phyloP scores from a whole-genome alignment of 2,329 filamentous ascomycete species.

The Colletotrichum tropicicola region DNA sequence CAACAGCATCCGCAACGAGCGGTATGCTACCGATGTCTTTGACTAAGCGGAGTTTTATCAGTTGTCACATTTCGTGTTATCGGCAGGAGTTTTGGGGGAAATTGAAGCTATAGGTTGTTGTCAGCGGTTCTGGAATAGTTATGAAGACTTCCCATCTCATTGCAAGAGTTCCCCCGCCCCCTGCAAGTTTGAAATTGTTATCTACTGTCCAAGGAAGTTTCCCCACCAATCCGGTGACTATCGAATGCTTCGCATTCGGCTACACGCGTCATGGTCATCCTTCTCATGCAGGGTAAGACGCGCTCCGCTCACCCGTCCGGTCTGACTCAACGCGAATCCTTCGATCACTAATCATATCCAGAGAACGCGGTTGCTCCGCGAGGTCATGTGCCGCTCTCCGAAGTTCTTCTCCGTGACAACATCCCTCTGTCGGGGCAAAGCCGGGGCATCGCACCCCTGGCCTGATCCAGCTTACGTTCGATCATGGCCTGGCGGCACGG shows the following conservation, averaged over 20 bases:
- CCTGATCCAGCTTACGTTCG: neutral
- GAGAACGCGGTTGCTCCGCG: neutral
- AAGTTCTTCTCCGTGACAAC: neutral
- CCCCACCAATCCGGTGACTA: too few relatives aligned
- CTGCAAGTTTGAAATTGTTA: too few relatives aligned
- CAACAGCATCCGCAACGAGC: slow-evolving; percentile 58
- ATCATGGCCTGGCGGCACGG: neutral
- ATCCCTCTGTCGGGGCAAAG: neutral
- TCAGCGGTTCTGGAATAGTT: too few relatives aligned
- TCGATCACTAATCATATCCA: neutral
- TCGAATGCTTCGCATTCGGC: too few relatives aligned
- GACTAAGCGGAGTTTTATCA: slow-evolving; percentile 53
- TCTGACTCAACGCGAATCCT: neutral
- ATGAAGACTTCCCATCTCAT: too few relatives aligned
- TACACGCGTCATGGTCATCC: neutral
- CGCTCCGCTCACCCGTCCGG: neutral
- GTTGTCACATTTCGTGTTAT: too few relatives aligned
- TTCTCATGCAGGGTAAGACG: neutral
- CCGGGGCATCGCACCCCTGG: neutral
- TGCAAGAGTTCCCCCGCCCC: too few relatives aligned
- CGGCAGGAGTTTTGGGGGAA: too few relatives aligned
- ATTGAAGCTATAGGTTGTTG: neutral
- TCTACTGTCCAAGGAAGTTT: too few relatives aligned
- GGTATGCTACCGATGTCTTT: slow-evolving; percentile 71
- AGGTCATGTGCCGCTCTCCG: neutral